Conservation (phyloP, 306 rosid species). For the Ceratonia siliqua region DNA sequence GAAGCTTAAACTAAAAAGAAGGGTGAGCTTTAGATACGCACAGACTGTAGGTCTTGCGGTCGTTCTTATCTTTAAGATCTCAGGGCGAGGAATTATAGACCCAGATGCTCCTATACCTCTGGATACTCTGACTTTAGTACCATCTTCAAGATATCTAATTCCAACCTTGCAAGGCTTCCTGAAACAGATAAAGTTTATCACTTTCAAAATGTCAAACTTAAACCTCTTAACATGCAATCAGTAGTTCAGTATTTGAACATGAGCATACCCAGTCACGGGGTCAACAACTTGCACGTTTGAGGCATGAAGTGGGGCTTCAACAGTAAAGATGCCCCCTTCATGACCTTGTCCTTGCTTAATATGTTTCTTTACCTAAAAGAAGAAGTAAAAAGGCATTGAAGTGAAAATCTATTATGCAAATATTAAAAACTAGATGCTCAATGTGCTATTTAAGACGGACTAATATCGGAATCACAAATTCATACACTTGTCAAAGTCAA, state of each 20-base stretch:
- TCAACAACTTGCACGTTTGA: constrained; percentile 81
- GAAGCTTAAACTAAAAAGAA: constrained; percentile 5
- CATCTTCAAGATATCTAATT: constrained; percentile 75
- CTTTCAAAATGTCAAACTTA: background rate
- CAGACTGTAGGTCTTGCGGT: constrained; percentile 74
- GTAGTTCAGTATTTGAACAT: background rate
- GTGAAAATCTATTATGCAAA: background rate
- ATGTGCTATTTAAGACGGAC: background rate
- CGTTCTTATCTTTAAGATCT: constrained; percentile 78
- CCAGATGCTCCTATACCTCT: constrained; percentile 80
- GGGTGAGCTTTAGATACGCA: constrained; percentile 34
- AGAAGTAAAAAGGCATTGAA: background rate
- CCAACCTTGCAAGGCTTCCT: constrained; percentile 85
- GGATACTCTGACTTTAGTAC: constrained; percentile 79
- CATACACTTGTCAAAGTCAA: background rate
- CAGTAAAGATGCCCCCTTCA: constrained; percentile 84
- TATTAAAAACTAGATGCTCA: background rate
- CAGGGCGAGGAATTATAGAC: constrained; percentile 81
- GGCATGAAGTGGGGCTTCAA: constrained; percentile 90
- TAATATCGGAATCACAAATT: background rate
- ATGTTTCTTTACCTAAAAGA: constrained; percentile 71
- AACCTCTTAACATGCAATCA: constrained; percentile 6
- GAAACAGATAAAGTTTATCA: constrained; percentile 27
- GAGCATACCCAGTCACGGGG: constrained; percentile 68
- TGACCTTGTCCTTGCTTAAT: constrained; percentile 92